These are phyloP conservation scores for Alternaria sp. DNA, from an alignment of 2,329 filamentous ascomycete genomes.

Conservation along the genomic window DNA sequence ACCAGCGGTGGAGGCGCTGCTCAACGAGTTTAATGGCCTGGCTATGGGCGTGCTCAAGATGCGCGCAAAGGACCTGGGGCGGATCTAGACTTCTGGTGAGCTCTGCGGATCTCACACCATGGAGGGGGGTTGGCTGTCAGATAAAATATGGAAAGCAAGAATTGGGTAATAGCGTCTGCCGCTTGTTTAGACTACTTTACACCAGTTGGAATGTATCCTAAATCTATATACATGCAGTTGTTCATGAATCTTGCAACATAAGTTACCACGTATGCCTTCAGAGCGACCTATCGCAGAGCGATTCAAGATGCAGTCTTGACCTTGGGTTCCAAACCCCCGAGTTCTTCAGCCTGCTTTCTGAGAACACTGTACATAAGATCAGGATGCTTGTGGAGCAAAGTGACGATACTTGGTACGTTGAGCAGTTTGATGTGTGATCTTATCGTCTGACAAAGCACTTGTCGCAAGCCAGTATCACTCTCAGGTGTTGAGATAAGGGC, in stretches of 20 bases:
- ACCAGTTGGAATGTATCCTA: too few relatives aligned
- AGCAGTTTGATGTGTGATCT: neutral
- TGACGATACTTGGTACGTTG: neutral
- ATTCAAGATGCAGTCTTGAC: neutral
- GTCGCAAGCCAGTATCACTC: neutral
- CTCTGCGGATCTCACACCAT: too few relatives aligned
- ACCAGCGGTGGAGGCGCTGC: slow-evolving; percentile 9
- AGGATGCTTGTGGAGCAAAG: neutral
- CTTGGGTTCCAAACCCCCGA: neutral
- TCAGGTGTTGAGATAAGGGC: neutral
- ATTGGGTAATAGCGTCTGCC: too few relatives aligned
- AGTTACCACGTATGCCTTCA: too few relatives aligned
- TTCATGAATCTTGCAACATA: too few relatives aligned
- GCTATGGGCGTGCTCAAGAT: slow-evolving; percentile 9
- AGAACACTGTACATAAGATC: neutral
- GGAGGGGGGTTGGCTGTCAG: too few relatives aligned
- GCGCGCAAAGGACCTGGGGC: neutral
- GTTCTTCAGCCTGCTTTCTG: neutral
- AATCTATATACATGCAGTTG: too few relatives aligned
- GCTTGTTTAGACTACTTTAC: too few relatives aligned
- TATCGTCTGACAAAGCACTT: neutral
- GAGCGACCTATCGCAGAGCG: neutral
- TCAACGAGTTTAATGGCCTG: slow-evolving; percentile 16
- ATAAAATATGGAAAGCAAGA: too few relatives aligned
- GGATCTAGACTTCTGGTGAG: neutral